Base-by-base conservation (phyloP, 331 rosid species). In the Telfairia occidentalis region DNA sequence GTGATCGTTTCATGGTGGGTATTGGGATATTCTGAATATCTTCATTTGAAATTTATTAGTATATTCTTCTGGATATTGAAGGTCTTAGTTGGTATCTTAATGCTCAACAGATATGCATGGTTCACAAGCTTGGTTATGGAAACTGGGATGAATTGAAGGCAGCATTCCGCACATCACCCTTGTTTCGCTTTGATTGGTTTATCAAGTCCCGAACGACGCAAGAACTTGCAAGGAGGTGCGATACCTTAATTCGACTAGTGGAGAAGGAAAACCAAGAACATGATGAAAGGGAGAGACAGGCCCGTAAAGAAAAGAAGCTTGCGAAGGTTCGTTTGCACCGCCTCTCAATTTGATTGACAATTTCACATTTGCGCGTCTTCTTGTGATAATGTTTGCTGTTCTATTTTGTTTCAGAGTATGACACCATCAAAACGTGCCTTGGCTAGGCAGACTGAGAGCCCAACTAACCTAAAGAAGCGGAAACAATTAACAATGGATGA, bases 91-190 rank as follows among this genome's bases (percentile, higher is more conserved):
- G 9, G 46, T 79, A n/a, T 73, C 16, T 32, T 53, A 30, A 21
- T 24, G 75, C 7, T 59, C 58, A 61, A 77, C 82, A 94, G 98
- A 90, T 94, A 78, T 94, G 98, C 85, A 94, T 90, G 98, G 85
- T 92, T 84, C 96, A 94, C 92, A 94, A 94, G 77, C 97, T 94
- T 50, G 97, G 98, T 42, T 94, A 94, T 74, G 98, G 98, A 70
- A 94, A 94, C 84, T 94, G 98, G 98, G 98, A 94, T 76, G 98
- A 91, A 78, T 77, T 94, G 88, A 94, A 94, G 84, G 98, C 97
- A 23, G 98, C 95, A n/a, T 94, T 94, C 65, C 96, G 98, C 55
- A 94, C 88, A 11, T 94, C 98, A 15, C 93, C 98, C 37, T 78
- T 94, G 84, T 94, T 94, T 84, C 97, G 97, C 58, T 94, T 94